Evolutionary conservation across 2,329 filamentous ascomycete genomes (phyloP).

Genomic region (Tolypocladium ovalisporum): DNA sequence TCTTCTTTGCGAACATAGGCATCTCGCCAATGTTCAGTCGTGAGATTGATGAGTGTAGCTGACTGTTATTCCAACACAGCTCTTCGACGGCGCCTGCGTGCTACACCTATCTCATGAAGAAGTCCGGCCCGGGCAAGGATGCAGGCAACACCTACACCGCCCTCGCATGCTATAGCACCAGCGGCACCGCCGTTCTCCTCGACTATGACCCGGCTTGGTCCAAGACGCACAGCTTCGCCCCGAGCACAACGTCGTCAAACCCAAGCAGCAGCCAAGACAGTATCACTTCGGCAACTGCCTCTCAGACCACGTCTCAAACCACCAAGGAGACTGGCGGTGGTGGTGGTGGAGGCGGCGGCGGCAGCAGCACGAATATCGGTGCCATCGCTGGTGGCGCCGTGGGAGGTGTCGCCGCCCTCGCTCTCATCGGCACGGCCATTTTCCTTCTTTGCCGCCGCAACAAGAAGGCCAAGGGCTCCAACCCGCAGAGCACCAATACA

Average conservation of each 20-base stretch:
- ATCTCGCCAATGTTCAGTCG: not conserved
- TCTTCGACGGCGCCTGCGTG: constrained; percentile 9
- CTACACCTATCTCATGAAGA: constrained; percentile 18
- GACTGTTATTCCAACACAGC: not conserved
- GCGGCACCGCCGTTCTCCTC: constrained; percentile 15
- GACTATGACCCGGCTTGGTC: constrained; percentile 17
- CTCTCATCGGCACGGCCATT: constrained; percentile 24
- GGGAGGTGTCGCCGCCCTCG: constrained; percentile 31
- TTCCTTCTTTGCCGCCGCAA: constrained; percentile 30
- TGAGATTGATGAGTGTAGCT: not conserved
- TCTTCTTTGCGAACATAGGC: not conserved
- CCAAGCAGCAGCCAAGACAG: not conserved
- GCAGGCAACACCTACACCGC: constrained; percentile 11
- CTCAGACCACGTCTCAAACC: constrained; percentile 1
- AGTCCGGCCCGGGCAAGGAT: constrained; percentile 6
- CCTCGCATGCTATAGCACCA: constrained; percentile 14
- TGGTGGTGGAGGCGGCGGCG: constrained; percentile 16
- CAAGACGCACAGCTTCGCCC: constrained; percentile 8
- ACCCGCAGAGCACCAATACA: constrained; percentile 4
- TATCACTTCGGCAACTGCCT: not conserved
- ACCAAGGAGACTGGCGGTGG: constrained; percentile 7
- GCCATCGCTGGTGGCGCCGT: constrained; percentile 36
- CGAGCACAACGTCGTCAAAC: not conserved
- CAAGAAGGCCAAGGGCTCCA: constrained; percentile 12
- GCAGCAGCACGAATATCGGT: constrained; percentile 21